phyloP scores from a whole-genome alignment of 2,329 filamentous ascomycete genomes.

The Xylariales sp. region DNA sequence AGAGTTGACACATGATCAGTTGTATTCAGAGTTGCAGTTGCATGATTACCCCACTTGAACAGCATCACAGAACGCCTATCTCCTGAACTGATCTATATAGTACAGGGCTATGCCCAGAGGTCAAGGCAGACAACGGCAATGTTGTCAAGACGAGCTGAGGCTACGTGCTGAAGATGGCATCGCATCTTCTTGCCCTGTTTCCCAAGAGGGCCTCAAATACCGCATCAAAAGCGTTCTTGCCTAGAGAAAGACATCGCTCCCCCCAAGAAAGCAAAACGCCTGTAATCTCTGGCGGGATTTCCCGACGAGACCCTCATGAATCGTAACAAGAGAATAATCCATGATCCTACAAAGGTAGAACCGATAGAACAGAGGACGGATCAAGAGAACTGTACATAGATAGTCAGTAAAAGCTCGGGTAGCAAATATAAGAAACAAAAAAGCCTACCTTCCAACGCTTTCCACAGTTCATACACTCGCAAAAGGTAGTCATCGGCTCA shows the following conservation, averaged over 20 bases:
- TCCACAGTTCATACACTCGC: conserved; percentile 76
- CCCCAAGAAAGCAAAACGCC: conserved; percentile 36
- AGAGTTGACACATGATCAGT: conserved; percentile 22
- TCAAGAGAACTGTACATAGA: conserved; percentile 46
- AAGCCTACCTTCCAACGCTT: conserved; percentile 76
- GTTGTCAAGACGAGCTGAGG: conserved; percentile 22
- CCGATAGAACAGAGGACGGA: conserved; percentile 5
- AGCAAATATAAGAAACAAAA: conserved; percentile 34
- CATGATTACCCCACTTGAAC: conserved; percentile 12
- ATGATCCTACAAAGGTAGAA: conserved; percentile 6
- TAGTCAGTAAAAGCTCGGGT: conserved; percentile 42
- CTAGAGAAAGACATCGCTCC: conserved; percentile 23
- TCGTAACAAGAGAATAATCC: conserved; percentile 21
- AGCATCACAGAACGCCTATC: conserved; percentile 22
- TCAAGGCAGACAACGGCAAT: conserved; percentile 13
- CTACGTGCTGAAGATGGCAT: conserved; percentile 24
- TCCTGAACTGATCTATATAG: conserved; percentile 36
- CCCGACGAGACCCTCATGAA: conserved; percentile 32
- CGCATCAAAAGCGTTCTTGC: conserved; percentile 31
- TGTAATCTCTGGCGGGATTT: conserved; percentile 18
- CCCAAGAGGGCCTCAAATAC: conserved; percentile 30
- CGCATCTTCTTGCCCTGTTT: conserved; percentile 28
- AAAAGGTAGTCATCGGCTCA: conserved; percentile 88
- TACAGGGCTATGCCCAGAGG: conserved; percentile 30
- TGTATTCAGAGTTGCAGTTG: conserved; percentile 26